phyloP scores from a whole-genome alignment of 345 rosid species.

The Hevea brasiliensis region DNA sequence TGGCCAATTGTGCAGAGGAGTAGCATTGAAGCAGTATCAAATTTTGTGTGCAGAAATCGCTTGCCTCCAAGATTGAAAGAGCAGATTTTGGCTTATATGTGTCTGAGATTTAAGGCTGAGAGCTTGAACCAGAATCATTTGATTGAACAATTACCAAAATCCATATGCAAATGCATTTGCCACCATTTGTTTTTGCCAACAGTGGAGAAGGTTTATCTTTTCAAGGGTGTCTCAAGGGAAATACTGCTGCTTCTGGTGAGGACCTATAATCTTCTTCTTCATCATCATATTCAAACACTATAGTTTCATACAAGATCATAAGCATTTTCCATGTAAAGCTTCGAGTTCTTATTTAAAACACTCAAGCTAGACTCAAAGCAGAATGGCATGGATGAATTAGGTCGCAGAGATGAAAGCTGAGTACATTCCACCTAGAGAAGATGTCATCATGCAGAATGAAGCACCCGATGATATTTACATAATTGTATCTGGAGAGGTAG shows the following conservation, averaged over 20 bases:
- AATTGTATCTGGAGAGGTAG: constrained; percentile 81
- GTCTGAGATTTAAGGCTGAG: constrained; percentile 87
- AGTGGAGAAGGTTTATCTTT: constrained; percentile 72
- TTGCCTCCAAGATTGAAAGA: constrained; percentile 71
- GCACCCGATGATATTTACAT: constrained; percentile 83
- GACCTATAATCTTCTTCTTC: background rate
- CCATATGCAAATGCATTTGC: constrained; percentile 81
- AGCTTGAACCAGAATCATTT: constrained; percentile 78
- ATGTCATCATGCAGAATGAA: constrained; percentile 80
- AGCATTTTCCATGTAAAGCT: background rate
- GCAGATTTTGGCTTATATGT: constrained; percentile 91
- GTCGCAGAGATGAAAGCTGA: constrained; percentile 86
- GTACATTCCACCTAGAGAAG: constrained; percentile 91
- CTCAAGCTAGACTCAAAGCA: no score
- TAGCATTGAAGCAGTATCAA: constrained; percentile 79
- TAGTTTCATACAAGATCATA: no score
- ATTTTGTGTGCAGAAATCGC: constrained; percentile 64
- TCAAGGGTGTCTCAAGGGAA: constrained; percentile 64
- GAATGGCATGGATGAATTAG: constrained; percentile 30
- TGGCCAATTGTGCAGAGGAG: constrained; percentile 58
- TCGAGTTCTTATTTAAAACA: background rate
- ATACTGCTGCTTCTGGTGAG: constrained; percentile 61
- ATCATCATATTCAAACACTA: background rate
- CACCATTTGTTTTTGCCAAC: constrained; percentile 79
- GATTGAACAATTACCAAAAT: constrained; percentile 81